Percentiles rank a stretch among this genome's conserved stretches.
Conservation (phyloP, 2,329 filamentous ascomycete species). For the Pseudogymnoascus sp. region DNA sequence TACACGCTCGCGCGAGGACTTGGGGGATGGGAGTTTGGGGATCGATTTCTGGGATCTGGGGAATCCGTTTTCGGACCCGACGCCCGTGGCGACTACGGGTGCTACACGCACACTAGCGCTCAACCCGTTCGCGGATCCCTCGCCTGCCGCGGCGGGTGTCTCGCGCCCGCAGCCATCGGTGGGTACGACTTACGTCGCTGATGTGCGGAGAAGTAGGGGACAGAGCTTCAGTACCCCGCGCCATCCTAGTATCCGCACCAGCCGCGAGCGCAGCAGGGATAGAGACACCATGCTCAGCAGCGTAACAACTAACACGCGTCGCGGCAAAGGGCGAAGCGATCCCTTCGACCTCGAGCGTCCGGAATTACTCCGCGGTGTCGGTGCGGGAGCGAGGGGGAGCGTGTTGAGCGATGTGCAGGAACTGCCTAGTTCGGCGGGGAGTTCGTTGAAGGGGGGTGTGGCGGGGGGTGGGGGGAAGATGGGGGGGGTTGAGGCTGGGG, state of each 20-base stretch:
- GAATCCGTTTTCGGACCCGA: slow-evolving; percentile 6
- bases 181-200: slow-evolving; percentile 38
- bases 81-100: too few relatives aligned
- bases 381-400: not conserved
- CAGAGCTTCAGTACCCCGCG: slow-evolving; percentile 31
- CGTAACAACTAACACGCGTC: slow-evolving; percentile 34
- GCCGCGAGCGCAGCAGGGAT: slow-evolving; percentile 23
- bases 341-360: slow-evolving; percentile 56
- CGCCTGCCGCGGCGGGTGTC: not conserved
- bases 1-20: slow-evolving; percentile 14
- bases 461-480: not conserved
- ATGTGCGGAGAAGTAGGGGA: slow-evolving; percentile 42
- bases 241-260: slow-evolving; percentile 23
- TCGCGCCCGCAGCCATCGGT: slow-evolving; percentile 21
- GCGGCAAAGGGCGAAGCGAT: slow-evolving; percentile 54
- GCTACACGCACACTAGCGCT: not conserved
- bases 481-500: not conserved
- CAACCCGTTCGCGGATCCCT: slow-evolving; percentile 17
- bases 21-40: slow-evolving; percentile 20
- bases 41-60: slow-evolving; percentile 18
- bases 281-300: slow-evolving; percentile 35
- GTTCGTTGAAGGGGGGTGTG: not conserved
- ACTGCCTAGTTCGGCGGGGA: not conserved
- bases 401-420: not conserved
- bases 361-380: slow-evolving; percentile 32